Percentiles rank a stretch among this genome's conserved stretches.
Evolutionary conservation across 768 basidiomycete genomes (phyloP).

Genomic region (Amanita polypyramis): DNA sequence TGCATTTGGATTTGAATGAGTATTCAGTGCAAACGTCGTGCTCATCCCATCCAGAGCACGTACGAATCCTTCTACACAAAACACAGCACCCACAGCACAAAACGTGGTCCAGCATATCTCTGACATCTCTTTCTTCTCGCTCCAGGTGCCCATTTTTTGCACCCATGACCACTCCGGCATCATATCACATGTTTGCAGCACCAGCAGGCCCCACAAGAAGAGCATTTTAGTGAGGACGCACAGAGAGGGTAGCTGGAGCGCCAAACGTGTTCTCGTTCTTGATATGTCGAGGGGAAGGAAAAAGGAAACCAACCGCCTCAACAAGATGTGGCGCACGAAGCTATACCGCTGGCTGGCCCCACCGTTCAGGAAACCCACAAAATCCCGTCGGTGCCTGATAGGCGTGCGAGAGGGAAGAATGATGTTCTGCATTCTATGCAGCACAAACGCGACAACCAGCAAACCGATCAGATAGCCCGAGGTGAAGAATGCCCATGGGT

Average conservation of each 20-base stretch:
- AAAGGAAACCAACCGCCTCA: slow-evolving; percentile 21
- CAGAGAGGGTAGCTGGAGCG: slow-evolving; percentile 53
- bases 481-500: slow-evolving; percentile 63
- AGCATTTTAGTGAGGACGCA: slow-evolving; percentile 50
- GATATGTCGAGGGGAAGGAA: slow-evolving; percentile 60
- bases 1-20: slow-evolving; percentile 31
- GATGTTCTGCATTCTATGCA: slow-evolving; percentile 72
- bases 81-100: slow-evolving; percentile 51
- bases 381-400: slow-evolving; percentile 6
- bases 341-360: slow-evolving; percentile 11
- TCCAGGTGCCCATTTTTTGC: slow-evolving; percentile 32
- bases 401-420: slow-evolving; percentile 52
- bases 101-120: slow-evolving; percentile 71
- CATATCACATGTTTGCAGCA: slow-evolving; percentile 43
- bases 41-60: slow-evolving; percentile 58
- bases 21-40: slow-evolving; percentile 24
- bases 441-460: slow-evolving; percentile 53
- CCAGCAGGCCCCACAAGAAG: slow-evolving; percentile 44
- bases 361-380: neutral
- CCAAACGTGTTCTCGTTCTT: slow-evolving; percentile 44
- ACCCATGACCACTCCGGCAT: slow-evolving; percentile 18
- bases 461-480: slow-evolving; percentile 65
- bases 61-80: slow-evolving; percentile 56
- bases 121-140: slow-evolving; percentile 38
- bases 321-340: slow-evolving; percentile 13